Percentiles rank a stretch among this genome's conserved stretches.
phyloP scores from a whole-genome alignment of 768 basidiomycete genomes.

The Favolaschia claudopus region DNA sequence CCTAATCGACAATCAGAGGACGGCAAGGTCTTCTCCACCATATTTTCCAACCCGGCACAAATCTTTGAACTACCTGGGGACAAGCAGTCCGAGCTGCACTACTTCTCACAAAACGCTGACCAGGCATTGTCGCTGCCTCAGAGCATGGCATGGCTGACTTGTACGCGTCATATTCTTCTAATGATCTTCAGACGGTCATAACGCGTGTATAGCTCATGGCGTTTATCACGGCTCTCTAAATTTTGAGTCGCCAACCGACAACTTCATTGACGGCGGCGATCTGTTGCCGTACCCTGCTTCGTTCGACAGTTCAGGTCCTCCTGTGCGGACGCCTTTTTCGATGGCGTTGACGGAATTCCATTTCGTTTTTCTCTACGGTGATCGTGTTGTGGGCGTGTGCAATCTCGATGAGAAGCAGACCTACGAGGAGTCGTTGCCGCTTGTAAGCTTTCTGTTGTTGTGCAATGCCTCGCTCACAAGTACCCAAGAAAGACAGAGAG shows the following conservation, averaged over 20 bases:
- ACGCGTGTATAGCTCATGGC: slow-evolving; percentile 68
- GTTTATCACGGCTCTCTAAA: slow-evolving; percentile 86
- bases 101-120: slow-evolving; percentile 75
- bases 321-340: slow-evolving; percentile 67
- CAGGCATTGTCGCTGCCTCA: slow-evolving; percentile 75
- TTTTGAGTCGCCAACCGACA: slow-evolving; percentile 72
- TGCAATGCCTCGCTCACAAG: not conserved
- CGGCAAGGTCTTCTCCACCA: slow-evolving; percentile 70
- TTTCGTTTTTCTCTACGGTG: slow-evolving; percentile 83
- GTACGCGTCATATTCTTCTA: slow-evolving; percentile 48
- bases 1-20: slow-evolving; percentile 78
- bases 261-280: slow-evolving; percentile 79
- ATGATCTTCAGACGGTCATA: not conserved
- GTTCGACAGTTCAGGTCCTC: slow-evolving; percentile 38
- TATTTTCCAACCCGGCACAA: slow-evolving; percentile 75
- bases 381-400: slow-evolving; percentile 80
- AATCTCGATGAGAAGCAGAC: slow-evolving; percentile 80
- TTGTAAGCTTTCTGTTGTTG: slow-evolving; percentile 73
- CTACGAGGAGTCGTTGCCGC: slow-evolving; percentile 83
- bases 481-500: slow-evolving; percentile 80
- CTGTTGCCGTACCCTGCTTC: slow-evolving; percentile 78
- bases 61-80: slow-evolving; percentile 91
- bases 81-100: slow-evolving; percentile 79
- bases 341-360: slow-evolving; percentile 92
- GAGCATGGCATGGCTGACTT: slow-evolving; percentile 90